A percentile compares a stretch with the other conserved stretches of the same genome.
Conservation (phyloP, 225 moss, liverwort and hornwort genomes). For the Lunularia cruciata region DNA sequence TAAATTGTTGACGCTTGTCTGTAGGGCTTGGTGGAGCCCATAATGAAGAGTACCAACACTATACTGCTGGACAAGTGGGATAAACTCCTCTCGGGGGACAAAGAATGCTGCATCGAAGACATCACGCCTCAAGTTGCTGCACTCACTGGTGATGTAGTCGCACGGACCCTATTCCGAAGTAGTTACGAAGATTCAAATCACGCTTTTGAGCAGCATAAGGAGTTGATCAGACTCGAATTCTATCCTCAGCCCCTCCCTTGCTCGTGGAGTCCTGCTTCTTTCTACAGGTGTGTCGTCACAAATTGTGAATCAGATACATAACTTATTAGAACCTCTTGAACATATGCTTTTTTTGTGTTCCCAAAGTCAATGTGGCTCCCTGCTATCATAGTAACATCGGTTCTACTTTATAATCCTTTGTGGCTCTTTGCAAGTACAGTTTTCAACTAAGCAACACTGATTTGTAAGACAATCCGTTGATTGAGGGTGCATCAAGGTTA, state of each 20-base stretch:
- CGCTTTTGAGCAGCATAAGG: constrained; percentile 24
- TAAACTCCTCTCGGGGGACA: not conserved
- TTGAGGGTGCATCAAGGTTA: no score
- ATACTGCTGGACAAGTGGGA: constrained; percentile 12
- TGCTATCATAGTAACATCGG: no score
- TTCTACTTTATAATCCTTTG: no score
- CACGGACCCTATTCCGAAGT: constrained; percentile 23
- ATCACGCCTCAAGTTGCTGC: constrained; percentile 19
- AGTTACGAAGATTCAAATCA: constrained; percentile 21
- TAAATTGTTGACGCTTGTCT: not conserved
- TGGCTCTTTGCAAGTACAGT: no score
- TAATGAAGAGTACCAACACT: constrained; percentile 12
- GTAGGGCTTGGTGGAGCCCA: constrained; percentile 20
- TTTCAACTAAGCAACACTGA: no score
- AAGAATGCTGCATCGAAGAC: constrained; percentile 18
- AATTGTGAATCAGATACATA: not conserved
- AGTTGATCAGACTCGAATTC: constrained; percentile 17
- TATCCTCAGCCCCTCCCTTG: not conserved
- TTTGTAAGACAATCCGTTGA: no score
- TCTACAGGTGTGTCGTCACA: not conserved
- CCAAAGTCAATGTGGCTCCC: not conserved
- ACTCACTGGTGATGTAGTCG: constrained; percentile 13
- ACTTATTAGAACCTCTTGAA: not conserved
- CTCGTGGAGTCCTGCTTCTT: constrained; percentile 16
- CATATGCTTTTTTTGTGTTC: not conserved